phyloP scores from a whole-genome alignment of 2,329 filamentous ascomycete species.

The Paecilomyces fulvus region DNA sequence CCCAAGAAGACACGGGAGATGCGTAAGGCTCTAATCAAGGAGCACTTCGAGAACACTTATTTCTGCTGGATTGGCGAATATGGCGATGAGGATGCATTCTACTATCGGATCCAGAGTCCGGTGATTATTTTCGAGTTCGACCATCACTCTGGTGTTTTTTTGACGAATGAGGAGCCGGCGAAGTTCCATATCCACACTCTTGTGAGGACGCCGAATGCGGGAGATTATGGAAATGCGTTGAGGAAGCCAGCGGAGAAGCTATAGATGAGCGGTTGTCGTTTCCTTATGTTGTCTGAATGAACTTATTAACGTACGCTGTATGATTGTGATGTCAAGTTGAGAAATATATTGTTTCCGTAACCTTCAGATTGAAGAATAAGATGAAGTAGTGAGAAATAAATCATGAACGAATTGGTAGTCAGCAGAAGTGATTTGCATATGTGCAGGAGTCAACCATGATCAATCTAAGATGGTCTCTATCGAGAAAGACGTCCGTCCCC shows the following conservation, averaged over 20 bases:
- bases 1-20: constrained; percentile 47
- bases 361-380: background rate
- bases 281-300: background rate
- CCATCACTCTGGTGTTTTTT: constrained; percentile 69
- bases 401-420: too few species aligned
- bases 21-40: constrained; percentile 47
- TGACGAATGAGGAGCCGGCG: constrained; percentile 62
- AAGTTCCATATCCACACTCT: constrained; percentile 76
- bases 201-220: constrained; percentile 62
- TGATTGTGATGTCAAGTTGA: background rate
- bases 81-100: constrained; percentile 61
- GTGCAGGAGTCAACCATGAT: too few species aligned
- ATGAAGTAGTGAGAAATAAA: too few species aligned
- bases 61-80: constrained; percentile 69
- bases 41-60: constrained; percentile 61
- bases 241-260: constrained; percentile 10
- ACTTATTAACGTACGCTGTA: background rate
- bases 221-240: constrained; percentile 62
- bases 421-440: too few species aligned
- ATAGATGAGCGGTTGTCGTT: background rate
- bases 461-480: too few species aligned
- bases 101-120: constrained; percentile 68
- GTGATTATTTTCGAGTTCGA: constrained; percentile 71
- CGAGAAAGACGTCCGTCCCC: too few species aligned
- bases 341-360: background rate